Conservation (phyloP, 2,329 filamentous ascomycete genomes). For the Amylocarpus encephaloides region DNA sequence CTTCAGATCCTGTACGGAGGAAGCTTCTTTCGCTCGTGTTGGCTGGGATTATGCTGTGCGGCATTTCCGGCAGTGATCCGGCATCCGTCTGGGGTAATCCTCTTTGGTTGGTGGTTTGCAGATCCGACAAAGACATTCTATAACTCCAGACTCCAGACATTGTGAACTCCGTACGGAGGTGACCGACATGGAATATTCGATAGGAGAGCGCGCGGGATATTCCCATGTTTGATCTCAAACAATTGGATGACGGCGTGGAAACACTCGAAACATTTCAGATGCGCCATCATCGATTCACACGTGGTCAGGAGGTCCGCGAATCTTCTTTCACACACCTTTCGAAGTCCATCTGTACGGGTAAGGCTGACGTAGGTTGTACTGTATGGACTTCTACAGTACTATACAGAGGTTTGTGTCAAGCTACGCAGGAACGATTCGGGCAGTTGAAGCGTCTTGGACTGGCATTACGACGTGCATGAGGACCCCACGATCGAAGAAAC, state of each 20-base stretch:
- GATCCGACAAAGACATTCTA: neutral
- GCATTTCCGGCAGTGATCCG: neutral
- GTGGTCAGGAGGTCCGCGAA: neutral
- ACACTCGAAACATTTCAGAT: constrained; percentile 1
- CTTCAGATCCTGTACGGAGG: neutral
- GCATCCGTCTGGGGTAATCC: neutral
- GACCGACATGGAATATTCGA: neutral
- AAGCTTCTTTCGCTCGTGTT: neutral
- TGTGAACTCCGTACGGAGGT: neutral
- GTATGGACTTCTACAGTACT: neutral
- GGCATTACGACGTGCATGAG: constrained; percentile 7
- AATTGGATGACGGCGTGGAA: neutral
- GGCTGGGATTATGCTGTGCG: neutral
- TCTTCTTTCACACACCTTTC: neutral
- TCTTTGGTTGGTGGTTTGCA: neutral
- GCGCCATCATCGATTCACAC: neutral
- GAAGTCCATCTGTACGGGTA: constrained; percentile 1
- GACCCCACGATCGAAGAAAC: constrained; percentile 1
- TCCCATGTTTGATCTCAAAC: neutral
- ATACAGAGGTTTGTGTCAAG: neutral
- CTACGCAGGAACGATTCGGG: constrained; percentile 9
- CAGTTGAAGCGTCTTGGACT: constrained; percentile 1
- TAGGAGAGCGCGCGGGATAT: too few relatives aligned
- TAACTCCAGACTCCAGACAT: too few relatives aligned
- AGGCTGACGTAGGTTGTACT: constrained; percentile 8